Conservation (phyloP, 1,284 basidiomycete species). For the Hemileia vastatrix region DNA sequence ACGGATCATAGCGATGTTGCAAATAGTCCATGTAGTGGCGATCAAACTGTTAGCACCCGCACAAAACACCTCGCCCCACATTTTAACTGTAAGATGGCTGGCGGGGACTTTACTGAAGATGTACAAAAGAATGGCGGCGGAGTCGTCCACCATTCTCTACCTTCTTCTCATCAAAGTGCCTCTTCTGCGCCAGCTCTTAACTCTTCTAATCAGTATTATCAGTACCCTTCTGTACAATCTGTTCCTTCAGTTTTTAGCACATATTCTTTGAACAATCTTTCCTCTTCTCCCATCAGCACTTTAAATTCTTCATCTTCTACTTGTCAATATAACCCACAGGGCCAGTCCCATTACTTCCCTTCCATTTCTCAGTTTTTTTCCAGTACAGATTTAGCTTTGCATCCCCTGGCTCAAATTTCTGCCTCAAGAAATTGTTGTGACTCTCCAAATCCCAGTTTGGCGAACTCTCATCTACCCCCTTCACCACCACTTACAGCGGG, state of each 20-base stretch:
- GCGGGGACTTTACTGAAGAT: too few relatives aligned
- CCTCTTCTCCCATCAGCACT: neutral
- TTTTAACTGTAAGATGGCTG: too few relatives aligned
- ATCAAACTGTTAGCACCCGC: too few relatives aligned
- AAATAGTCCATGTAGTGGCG: too few relatives aligned
- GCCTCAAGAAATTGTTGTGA: neutral
- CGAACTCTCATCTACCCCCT: neutral
- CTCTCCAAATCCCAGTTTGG: neutral
- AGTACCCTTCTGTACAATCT: too few relatives aligned
- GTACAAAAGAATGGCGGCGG: too few relatives aligned
- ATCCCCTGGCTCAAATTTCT: neutral
- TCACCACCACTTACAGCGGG: slow-evolving; percentile 4
- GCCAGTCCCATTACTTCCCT: neutral
- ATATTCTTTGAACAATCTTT: neutral
- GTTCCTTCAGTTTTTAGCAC: neutral
- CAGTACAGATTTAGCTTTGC: neutral
- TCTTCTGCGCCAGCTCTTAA: neutral
- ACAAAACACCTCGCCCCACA: too few relatives aligned
- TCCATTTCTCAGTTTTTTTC: neutral
- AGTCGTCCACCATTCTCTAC: too few relatives aligned
- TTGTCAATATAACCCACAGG: too few relatives aligned
- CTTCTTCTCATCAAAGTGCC: too few relatives aligned
- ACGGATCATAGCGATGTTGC: too few relatives aligned
- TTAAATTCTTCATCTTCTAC: neutral
- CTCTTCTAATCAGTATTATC: neutral